Evolutionary conservation across 2,329 filamentous ascomycete genomes (phyloP).

Genomic region (Alternaria sp.): DNA sequence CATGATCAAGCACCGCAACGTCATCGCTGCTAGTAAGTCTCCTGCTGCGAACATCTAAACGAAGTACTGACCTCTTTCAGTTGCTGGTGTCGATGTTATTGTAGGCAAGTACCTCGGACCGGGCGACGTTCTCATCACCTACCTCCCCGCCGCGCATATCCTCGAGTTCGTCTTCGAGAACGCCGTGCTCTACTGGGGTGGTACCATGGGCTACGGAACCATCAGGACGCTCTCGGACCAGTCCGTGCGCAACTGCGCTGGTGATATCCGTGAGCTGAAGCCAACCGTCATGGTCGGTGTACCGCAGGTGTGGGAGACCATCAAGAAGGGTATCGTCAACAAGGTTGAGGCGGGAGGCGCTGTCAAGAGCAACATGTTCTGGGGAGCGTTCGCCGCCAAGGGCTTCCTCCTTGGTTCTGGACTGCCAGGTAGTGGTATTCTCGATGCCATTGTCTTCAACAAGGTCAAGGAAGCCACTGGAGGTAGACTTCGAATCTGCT

Average conservation of each 20-base stretch:
- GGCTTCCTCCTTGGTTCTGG: slow-evolving; percentile 64
- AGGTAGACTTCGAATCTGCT: slow-evolving; percentile 82
- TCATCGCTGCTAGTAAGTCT: slow-evolving; percentile 75
- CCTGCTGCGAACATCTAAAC: not conserved
- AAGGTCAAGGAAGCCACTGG: slow-evolving; percentile 91
- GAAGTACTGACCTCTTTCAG: slow-evolving; percentile 30
- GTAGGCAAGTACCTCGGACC: slow-evolving; percentile 80
- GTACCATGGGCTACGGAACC: slow-evolving; percentile 91
- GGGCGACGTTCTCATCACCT: slow-evolving; percentile 82
- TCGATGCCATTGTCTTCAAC: slow-evolving; percentile 87
- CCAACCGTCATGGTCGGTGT: slow-evolving; percentile 93
- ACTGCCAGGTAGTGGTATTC: slow-evolving; percentile 69
- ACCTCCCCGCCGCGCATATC: slow-evolving; percentile 93
- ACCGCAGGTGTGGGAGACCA: slow-evolving; percentile 94
- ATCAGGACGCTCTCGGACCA: slow-evolving; percentile 85
- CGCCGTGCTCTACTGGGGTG: slow-evolving; percentile 85
- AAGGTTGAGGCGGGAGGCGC: slow-evolving; percentile 76
- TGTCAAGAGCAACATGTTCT: slow-evolving; percentile 80
- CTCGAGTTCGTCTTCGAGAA: slow-evolving; percentile 97
- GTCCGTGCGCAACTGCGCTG: slow-evolving; percentile 86
- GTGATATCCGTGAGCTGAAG: slow-evolving; percentile 90
- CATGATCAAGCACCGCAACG: slow-evolving; percentile 77
- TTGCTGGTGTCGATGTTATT: slow-evolving; percentile 80
- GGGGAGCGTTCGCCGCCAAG: slow-evolving; percentile 68
- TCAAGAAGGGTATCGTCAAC: slow-evolving; percentile 89